Conservation (phyloP, 306 rosid species). For the Begonia fuchsioides region DNA sequence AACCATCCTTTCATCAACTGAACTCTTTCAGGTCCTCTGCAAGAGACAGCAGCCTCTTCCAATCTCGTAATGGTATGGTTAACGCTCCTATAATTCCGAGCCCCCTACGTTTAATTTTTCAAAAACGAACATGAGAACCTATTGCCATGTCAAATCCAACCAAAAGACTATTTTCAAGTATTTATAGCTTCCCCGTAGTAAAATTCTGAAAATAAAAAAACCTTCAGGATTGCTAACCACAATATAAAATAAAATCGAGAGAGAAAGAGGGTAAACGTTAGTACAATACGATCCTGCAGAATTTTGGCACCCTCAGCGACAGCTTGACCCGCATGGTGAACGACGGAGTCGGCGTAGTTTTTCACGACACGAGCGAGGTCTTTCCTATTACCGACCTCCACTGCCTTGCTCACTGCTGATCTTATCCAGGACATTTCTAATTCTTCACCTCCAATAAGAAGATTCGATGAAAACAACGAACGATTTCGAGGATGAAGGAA, state of each 20-base stretch:
- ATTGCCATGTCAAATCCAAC: background rate
- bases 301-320: conserved; percentile 91
- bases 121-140: background rate
- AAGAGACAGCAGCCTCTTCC: conserved; percentile 82
- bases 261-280: background rate
- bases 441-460: background rate
- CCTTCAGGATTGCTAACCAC: too few species aligned
- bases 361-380: conserved; percentile 91
- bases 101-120: conserved; percentile 23
- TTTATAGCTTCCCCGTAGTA: too few species aligned
- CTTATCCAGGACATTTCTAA: conserved; percentile 68
- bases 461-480: conserved; percentile 1
- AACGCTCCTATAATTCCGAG: conserved; percentile 55
- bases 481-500: background rate
- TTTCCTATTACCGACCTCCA: conserved; percentile 80
- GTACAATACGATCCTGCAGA: conserved; percentile 90
- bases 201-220: too few species aligned
- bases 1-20: conserved; percentile 80
- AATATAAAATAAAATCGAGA: background rate
- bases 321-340: conserved; percentile 96
- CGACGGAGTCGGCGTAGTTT: conserved; percentile 93
- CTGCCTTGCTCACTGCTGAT: conserved; percentile 92
- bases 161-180: background rate
- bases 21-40: conserved; percentile 60
- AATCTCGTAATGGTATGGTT: conserved; percentile 52